Percentiles rank a stretch among this genome's conserved stretches.
phyloP scores from a whole-genome alignment of 441 rosid genomes.

The Macaranga tanarius region DNA sequence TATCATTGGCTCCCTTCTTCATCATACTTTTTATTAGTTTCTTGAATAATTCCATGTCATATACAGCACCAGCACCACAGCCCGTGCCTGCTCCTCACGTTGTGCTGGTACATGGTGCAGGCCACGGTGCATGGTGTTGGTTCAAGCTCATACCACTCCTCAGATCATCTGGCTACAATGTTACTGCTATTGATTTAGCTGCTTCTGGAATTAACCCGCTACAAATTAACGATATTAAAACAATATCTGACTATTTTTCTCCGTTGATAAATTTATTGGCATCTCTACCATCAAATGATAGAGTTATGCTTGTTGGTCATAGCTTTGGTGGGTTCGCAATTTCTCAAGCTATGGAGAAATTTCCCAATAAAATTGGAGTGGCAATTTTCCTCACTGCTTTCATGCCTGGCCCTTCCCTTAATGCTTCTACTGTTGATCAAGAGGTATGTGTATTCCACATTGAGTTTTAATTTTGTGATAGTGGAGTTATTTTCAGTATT shows the following conservation, averaged over 20 bases:
- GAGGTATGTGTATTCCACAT: no score
- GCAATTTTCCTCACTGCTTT: constrained; percentile 47
- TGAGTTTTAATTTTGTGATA: no score
- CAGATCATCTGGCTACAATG: constrained; percentile 43
- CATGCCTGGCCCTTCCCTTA: constrained; percentile 55
- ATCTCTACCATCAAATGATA: constrained; percentile 30
- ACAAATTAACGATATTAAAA: constrained; percentile 27
- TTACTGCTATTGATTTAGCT: constrained; percentile 39
- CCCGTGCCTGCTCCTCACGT: constrained; percentile 18
- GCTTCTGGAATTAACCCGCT: constrained; percentile 38
- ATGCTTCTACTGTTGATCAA: constrained; percentile 31
- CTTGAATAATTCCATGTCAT: background rate
- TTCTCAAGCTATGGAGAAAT: constrained; percentile 53
- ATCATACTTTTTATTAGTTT: background rate
- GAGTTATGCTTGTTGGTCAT: constrained; percentile 52
- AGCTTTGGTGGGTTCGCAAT: constrained; percentile 51
- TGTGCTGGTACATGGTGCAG: constrained; percentile 45
- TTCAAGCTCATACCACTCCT: constrained; percentile 43
- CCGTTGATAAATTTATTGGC: constrained; percentile 40
- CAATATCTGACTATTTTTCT: constrained; percentile 33
- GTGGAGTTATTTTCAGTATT: no score
- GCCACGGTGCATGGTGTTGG: constrained; percentile 54
- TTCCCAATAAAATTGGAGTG: constrained; percentile 38
- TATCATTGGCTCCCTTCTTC: background rate
- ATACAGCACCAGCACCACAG: background rate